Evolutionary conservation across 805 yeast species (phyloP), one percentile per base, ranked within the genome.

Genomic region (Brettanomyces nanus): DNA sequence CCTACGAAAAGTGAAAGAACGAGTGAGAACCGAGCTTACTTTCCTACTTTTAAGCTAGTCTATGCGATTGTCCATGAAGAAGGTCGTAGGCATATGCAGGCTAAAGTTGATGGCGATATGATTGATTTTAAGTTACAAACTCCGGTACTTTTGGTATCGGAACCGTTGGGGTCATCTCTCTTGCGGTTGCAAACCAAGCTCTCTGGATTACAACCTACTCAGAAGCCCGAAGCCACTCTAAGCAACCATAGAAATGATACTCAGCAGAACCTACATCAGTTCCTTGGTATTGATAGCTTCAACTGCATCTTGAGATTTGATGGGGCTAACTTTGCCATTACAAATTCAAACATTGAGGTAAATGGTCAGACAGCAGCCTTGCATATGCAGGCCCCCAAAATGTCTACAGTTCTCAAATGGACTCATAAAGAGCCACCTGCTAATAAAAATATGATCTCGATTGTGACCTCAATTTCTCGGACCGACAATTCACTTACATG

Each of bases 401-500:
- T 89, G 1, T 66, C 65, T 35, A 65, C 82, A 5, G 67, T 70
- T 3, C 48, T 77, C 0, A 74, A 69, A 40, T 86, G 85, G 51
- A 53, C 56, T 3, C 70, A 67, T 45, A 61, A 61, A 27, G 40
- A 52, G 0, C 22, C 36, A 6, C 64, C 62, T 0, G 29, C 43
- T 0, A 66, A 65, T 37, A 68, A 65, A 34, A 82, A 72, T 47
- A 51, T 44, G 19, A 47, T 79, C 18, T 63, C 68, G 17, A 57
- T 71, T 20, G 83, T 81, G 40, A 63, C 81, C 1, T 56, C 69
- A 7, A 75, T 84, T 9, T 72, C 84, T 14, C 69, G 85, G 1
- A 84, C 96, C 0, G 75, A 74, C 35, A 92, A 92, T 51, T 69
- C 69, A 0, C 49, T 92, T 3, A 71, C 72, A 40, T 75, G 95